phyloP scores from a whole-genome alignment of 202 grass and related monocot species.

The Eragrostis tef region DNA sequence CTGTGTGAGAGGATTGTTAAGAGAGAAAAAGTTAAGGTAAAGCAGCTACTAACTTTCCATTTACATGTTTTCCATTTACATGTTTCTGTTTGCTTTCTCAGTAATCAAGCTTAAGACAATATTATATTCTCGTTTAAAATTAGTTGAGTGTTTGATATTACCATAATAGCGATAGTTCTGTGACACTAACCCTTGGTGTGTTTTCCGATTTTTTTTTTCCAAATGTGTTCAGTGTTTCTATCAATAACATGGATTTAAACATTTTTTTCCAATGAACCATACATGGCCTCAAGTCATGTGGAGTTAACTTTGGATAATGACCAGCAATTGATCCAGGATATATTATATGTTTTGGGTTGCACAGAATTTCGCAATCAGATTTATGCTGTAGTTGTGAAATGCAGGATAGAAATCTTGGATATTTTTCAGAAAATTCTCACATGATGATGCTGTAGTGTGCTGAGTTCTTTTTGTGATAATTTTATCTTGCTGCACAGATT shows the following conservation, averaged over 20 bases:
- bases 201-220: background rate
- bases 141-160: background rate
- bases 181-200: background rate
- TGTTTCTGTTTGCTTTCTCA: conserved; percentile 21
- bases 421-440: background rate
- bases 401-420: background rate
- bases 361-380: no score
- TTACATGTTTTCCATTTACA: no score
- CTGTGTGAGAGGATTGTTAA: conserved; percentile 88
- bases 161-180: background rate
- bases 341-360: background rate
- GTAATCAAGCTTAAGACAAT: conserved; percentile 25
- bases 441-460: background rate
- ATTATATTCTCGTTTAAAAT: conserved; percentile 11
- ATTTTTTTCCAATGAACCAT: background rate
- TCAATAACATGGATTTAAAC: background rate
- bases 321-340: background rate
- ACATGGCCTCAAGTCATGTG: background rate
- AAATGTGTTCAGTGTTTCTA: background rate
- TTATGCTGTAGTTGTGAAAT: background rate
- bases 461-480: background rate
- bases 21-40: conserved; percentile 88
- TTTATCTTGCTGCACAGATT: conserved; percentile 7
- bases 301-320: no score
- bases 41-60: conserved; percentile 17